Percentiles rank a stretch among this genome's conserved stretches.
These are phyloP conservation scores for Pestalotiopsis sp. DNA, from an alignment of 2,329 filamentous ascomycete species.

Conservation along the genomic window DNA sequence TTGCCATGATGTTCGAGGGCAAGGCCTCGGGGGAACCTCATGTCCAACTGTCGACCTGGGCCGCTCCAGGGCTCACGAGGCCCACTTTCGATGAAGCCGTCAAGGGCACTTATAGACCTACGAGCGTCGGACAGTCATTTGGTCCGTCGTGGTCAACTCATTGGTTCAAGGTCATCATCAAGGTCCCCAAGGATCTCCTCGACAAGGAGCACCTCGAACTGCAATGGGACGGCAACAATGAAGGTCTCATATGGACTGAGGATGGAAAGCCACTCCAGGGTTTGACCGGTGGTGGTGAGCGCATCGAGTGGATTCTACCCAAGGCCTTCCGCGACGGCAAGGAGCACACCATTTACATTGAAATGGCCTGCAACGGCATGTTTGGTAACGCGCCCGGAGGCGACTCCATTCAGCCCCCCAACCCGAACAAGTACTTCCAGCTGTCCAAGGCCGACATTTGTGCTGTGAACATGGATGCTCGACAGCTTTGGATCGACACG, in stretches of 20 bases:
- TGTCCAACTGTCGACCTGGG: conserved; percentile 85
- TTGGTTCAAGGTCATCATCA: conserved; percentile 88
- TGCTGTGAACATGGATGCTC: conserved; percentile 83
- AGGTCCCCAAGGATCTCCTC: conserved; percentile 71
- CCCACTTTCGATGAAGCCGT: conserved; percentile 85
- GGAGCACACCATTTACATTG: conserved; percentile 88
- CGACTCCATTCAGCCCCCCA: conserved; percentile 85
- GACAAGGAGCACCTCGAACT: conserved; percentile 87
- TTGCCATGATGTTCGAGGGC: conserved; percentile 75
- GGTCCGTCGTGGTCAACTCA: conserved; percentile 97
- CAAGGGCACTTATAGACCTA: conserved; percentile 73
- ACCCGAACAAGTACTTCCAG: conserved; percentile 79
- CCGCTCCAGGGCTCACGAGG: conserved; percentile 75
- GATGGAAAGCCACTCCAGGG: conserved; percentile 91
- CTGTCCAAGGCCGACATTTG: conserved; percentile 82
- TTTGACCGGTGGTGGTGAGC: conserved; percentile 85
- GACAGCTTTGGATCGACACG: conserved; percentile 85
- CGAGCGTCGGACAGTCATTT: conserved; percentile 76
- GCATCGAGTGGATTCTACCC: conserved; percentile 89
- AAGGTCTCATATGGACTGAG: conserved; percentile 91
- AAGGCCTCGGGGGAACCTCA: conserved; percentile 68
- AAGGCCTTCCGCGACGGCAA: conserved; percentile 80
- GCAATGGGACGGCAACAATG: conserved; percentile 93
- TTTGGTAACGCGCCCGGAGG: conserved; percentile 89
- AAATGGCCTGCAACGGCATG: conserved; percentile 99